A percentile compares a stretch with the other conserved stretches of the same genome.
phyloP scores from a whole-genome alignment of 176 grass and related monocot species.

The Chrysopogon serrulatus region DNA sequence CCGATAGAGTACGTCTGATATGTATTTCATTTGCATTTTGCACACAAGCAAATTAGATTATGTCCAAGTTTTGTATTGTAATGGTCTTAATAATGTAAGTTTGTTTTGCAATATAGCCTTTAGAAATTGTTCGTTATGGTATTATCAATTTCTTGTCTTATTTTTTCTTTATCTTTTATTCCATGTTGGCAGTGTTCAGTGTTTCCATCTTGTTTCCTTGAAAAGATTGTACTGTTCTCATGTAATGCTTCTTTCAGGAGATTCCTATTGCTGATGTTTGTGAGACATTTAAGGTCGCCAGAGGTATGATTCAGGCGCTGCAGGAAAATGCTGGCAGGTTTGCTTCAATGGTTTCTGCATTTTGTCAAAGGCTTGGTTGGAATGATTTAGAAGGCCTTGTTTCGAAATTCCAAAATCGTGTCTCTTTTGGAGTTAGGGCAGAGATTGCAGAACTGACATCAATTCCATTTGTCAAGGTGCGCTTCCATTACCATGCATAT shows the following conservation, averaged over 20 bases:
- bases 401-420: slow-evolving; percentile 91
- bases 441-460: slow-evolving; percentile 89
- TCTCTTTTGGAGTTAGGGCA: slow-evolving; percentile 96
- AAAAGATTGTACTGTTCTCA: background rate
- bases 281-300: slow-evolving; percentile 90
- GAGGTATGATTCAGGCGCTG: slow-evolving; percentile 86
- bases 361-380: slow-evolving; percentile 97
- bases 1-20: background rate
- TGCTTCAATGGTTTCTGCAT: slow-evolving; percentile 92
- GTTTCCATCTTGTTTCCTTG: background rate
- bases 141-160: background rate
- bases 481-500: slow-evolving; percentile 1
- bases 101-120: background rate
- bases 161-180: background rate
- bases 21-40: background rate
- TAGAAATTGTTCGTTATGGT: background rate
- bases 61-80: background rate
- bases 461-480: slow-evolving; percentile 89
- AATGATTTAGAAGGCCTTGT: slow-evolving; percentile 90
- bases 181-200: background rate
- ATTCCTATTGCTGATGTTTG: slow-evolving; percentile 87
- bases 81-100: background rate
- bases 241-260: slow-evolving; percentile 56
- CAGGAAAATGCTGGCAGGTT: slow-evolving; percentile 99
- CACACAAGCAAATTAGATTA: background rate